Evolutionary conservation across 306 rosid species (phyloP), one percentile per base, ranked within the genome.

Genomic region (Styphnolobium japonicum): DNA sequence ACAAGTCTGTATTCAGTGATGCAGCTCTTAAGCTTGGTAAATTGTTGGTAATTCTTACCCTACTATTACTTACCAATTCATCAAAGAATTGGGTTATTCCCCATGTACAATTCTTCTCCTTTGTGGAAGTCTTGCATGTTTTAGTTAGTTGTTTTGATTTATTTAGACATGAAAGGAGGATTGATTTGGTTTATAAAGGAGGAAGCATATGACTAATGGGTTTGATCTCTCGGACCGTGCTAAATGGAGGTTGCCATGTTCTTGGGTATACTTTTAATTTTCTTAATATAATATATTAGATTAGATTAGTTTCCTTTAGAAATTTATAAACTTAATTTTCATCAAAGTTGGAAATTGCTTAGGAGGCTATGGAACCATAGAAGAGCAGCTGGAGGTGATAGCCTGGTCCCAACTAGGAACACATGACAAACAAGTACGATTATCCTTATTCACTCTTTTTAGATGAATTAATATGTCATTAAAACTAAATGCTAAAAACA

Each of bases 171-270:
- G 85, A 84, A 63, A 86, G 83, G 60, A 82, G 75, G 67, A 84
- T 90, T 66, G 85, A 84, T 77, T 84, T 90, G 86, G 92, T 89
- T 79, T 89, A 89, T 83, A 91, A 91, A 23, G 93, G 93, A 85
- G 93, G 93, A 77, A 85, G 93, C 71, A 76, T 78, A 52, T 92
- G 94, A 45, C 77, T 90, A 45, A 90, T 90, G 94, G 94, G 94
- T 22, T 90, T 90, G 85, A 83, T 90, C 53, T 88, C 94, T 80
- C 81, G 52, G 68, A 81, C 92, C 10, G 92, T 88, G 18, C 78
- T 77, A 23, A 72, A 83, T 57, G 92, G 90, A 78, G 94, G 92
- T 25, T 40, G 90, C 67, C 92, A 90, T 83, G 94, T 90, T 84
- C 90, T 90, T 76, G 94, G 94, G 94, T 90, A 86, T 33, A 39